Evolutionary conservation across 257 asterid species (phyloP), one percentile per base, ranked within the genome.

Genomic region (Salvia hispanica): DNA sequence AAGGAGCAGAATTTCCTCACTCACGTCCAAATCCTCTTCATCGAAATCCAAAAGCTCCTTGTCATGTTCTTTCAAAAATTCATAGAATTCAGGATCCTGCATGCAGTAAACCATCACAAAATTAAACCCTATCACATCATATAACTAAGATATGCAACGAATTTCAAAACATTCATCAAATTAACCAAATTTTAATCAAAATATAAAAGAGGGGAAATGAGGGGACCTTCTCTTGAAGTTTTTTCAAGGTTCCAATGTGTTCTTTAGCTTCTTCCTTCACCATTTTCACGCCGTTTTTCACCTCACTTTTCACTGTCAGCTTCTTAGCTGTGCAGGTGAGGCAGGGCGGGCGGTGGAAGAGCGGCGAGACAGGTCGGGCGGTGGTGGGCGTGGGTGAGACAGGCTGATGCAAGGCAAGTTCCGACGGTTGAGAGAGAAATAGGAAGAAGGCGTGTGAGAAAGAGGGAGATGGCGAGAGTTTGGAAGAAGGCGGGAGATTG

Each of bases 21-120:
- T 91, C 79, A 85, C 97, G 42, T 90, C 93, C 76, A 78, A 53
- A 46, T 84, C 95, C 74, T 81, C 86, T 65, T 80, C 93, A 25
- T 83, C 79, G 70, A 94, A 94, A 21, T 91, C 92, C 79, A 94
- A 75, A 68, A 91, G 99, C 76, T 85, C 91, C 78, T 85, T 74
- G 73, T 91, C 93, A 56, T 86, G 86, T 80, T 88, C 95, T 80
- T 91, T 78, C 84, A 94, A 84, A 81, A 79, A 94, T 73, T 88
- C 89, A 69, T 80, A 91, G 72, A 91, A 94, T 80, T 88, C 99
- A 0, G 96, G 97, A 63, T 94, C 95, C 97, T 94, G 87, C 74
- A 83, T 18, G 72, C 31, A 18, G 21, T 18, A 18, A 18, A 18
- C 21, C 21, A 18, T 18, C 31, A 25, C 31, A 25, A 25, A 18